Base-by-base conservation (phyloP, 441 rosid genomes). In the Aleurites moluccanus region DNA sequence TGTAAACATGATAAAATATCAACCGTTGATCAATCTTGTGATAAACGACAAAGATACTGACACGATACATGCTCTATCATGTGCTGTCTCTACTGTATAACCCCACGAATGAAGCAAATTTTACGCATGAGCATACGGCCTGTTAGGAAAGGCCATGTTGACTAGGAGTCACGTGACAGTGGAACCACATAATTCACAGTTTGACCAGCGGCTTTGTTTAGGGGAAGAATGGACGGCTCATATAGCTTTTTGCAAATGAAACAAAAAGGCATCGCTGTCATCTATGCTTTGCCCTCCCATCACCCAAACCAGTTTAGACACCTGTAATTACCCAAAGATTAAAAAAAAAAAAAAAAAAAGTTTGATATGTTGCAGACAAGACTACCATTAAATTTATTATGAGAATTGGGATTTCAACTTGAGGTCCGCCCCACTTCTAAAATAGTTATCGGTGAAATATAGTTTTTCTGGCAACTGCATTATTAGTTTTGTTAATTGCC, bases 101-200 rank as follows among this genome's bases (percentile, higher is more conserved):
- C 11, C 68, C 67, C 79, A 35, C 64, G 57, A 4, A 16, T 57
- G 30, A 60, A 49, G 50, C 18, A 25, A 59, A 25, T 20, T 6
- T 1, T 4, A 23, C 40, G 16, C 18, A 13, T 64, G 2, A 10
- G 63, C 45, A 1, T 2, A 20, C 0, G n/a, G 69, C 75, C 59
- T 50, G 65, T 73, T 2, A 69, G 13, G 13, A 9, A 53, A 0
- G 3, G 67, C 55, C 77, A 80, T 70, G 77, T 68, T 20, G 40
- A 21, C 18, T 2, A 7, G 1, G 0, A 6, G 21, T 16, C 40
- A 15, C 4, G 30, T 14, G 45, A 20, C 25, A 30, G 6, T 10
- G 68, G 67, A 45, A 45, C 74, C 75, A 18, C 56, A 0, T 23
- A 7, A 6, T 13, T 4, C 10, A 23, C 3, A 18, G 18, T 47